Conservation (phyloP, 2,329 filamentous ascomycete genomes). For the Penicillium sp. region DNA sequence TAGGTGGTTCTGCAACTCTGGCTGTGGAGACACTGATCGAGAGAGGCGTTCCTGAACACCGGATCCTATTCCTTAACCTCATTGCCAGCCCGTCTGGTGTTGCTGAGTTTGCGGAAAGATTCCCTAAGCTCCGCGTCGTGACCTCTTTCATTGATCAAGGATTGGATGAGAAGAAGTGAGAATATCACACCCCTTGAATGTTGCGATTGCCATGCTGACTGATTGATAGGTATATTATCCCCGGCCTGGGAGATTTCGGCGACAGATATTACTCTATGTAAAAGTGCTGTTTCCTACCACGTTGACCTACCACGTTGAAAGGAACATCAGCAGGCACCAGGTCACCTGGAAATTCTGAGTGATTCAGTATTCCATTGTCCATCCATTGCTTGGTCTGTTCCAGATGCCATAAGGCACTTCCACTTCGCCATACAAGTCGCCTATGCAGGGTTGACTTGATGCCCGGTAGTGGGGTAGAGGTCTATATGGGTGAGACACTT, state of each 20-base stretch:
- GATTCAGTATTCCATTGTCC: background rate
- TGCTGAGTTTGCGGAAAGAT: constrained; percentile 81
- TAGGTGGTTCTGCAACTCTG: constrained; percentile 94
- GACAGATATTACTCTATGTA: constrained; percentile 93
- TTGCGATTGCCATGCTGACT: constrained; percentile 15
- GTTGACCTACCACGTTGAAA: constrained; percentile 3
- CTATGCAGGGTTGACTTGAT: constrained; percentile 1
- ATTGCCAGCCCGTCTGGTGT: constrained; percentile 97
- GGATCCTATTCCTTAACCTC: constrained; percentile 92
- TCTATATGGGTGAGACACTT: constrained; percentile 4
- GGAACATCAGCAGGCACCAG: constrained; percentile 3
- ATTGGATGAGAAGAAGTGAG: constrained; percentile 95
- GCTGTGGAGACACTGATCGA: constrained; percentile 89
- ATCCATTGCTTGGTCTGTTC: background rate
- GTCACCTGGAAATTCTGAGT: constrained; percentile 3
- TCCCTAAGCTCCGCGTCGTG: constrained; percentile 85
- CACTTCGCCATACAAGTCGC: constrained; percentile 2
- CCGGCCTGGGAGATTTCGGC: constrained; percentile 91
- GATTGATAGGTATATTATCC: constrained; percentile 78
- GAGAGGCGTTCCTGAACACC: constrained; percentile 88
- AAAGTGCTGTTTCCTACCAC: constrained; percentile 12
- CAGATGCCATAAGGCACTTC: constrained; percentile 1
- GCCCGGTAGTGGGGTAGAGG: background rate
- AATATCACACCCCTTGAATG: constrained; percentile 20
- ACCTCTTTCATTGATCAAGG: constrained; percentile 96